Conservation (phyloP, 768 basidiomycete species). For the Clitopilus hobsonii region DNA sequence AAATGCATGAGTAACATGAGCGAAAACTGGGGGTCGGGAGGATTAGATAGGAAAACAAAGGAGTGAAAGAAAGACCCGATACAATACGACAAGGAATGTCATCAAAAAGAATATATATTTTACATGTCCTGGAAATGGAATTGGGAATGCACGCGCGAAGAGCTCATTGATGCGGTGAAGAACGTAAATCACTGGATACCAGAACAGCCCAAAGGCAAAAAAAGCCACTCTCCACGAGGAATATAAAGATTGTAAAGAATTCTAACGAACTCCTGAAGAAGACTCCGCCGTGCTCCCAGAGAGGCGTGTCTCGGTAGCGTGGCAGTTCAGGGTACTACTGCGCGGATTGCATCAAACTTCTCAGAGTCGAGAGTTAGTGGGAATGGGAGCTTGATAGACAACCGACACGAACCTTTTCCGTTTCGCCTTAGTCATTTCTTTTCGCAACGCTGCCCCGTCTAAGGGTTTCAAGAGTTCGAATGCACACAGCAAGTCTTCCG, state of each 20-base stretch:
- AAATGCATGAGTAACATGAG: slow-evolving; percentile 10
- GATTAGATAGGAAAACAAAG: slow-evolving; percentile 34
- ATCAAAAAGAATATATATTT: slow-evolving; percentile 23
- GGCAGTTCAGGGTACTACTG: neutral
- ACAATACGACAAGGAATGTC: slow-evolving; percentile 12
- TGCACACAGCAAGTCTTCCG: slow-evolving; percentile 94
- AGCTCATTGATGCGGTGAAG: neutral
- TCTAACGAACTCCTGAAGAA: neutral
- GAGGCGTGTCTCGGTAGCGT: slow-evolving; percentile 1
- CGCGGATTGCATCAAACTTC: slow-evolving; percentile 16
- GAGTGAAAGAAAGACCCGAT: slow-evolving; percentile 14
- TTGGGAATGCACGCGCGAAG: slow-evolving; percentile 5
- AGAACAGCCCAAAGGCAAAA: neutral
- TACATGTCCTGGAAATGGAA: slow-evolving; percentile 31
- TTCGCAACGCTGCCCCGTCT: slow-evolving; percentile 89
- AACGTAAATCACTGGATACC: neutral
- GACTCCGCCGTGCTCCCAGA: slow-evolving; percentile 1
- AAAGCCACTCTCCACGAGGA: neutral
- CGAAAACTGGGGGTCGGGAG: slow-evolving; percentile 12
- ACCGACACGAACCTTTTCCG: slow-evolving; percentile 76
- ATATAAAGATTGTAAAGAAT: neutral
- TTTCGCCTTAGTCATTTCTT: slow-evolving; percentile 98
- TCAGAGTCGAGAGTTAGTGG: neutral
- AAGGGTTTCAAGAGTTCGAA: slow-evolving; percentile 96
- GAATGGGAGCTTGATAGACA: too few relatives aligned